Conservation (phyloP, 2,329 filamentous ascomycete genomes). For the Pseudocercospora fuligena region DNA sequence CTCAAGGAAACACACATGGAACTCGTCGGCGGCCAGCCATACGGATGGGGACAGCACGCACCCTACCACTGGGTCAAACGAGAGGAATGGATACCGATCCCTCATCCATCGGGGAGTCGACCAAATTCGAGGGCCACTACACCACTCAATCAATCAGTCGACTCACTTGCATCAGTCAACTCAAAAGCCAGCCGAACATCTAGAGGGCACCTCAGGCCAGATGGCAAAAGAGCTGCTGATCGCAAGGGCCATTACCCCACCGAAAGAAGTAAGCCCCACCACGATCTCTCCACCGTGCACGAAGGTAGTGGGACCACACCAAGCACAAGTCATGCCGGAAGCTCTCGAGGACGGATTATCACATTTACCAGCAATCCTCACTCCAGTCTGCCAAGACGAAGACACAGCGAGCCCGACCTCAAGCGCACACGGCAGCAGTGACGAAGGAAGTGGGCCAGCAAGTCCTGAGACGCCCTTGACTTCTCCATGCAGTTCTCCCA, state of each 20-base stretch:
- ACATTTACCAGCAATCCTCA: background rate
- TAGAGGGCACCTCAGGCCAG: background rate
- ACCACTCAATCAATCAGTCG: constrained; percentile 1
- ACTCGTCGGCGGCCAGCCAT: background rate
- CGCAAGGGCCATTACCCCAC: background rate
- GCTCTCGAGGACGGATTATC: background rate
- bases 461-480: background rate
- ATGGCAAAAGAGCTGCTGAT: background rate
- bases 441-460: background rate
- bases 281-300: background rate
- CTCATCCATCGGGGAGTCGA: background rate
- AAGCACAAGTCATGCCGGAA: background rate
- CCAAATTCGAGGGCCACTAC: background rate
- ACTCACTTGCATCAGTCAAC: background rate
- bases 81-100: background rate
- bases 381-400: background rate
- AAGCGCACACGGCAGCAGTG: background rate
- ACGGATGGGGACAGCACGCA: background rate
- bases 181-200: background rate
- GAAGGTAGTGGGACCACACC: background rate
- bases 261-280: background rate
- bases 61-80: background rate
- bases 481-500: constrained; percentile 1
- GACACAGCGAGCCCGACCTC: background rate
- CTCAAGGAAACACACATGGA: background rate